These are phyloP conservation scores for Cadophora luteo-olivacea DNA, from an alignment of 2,329 filamentous ascomycete species.

Conservation along the genomic window DNA sequence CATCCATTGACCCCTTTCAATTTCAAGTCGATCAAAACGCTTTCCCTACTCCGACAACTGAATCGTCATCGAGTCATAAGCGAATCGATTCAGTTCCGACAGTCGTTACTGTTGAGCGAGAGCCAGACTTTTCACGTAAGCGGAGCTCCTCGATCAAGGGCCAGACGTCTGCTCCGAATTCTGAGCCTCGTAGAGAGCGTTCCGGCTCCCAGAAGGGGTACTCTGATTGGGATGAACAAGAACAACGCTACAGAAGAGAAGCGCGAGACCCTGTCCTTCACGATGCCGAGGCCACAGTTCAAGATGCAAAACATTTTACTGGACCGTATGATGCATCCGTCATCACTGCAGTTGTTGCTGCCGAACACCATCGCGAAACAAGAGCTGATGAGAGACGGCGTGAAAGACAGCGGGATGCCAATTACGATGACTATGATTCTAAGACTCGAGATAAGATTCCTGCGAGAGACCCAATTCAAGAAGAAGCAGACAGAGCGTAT, in stretches of 20 bases:
- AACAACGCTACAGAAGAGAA: constrained; percentile 28
- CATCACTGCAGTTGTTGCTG: constrained; percentile 54
- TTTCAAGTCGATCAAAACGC: constrained; percentile 61
- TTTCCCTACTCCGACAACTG: constrained; percentile 54
- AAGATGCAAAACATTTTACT: constrained; percentile 56
- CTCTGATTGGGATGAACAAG: constrained; percentile 27
- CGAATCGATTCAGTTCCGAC: constrained; percentile 46
- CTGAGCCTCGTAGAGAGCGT: constrained; percentile 31
- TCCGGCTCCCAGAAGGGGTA: constrained; percentile 10
- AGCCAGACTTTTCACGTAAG: constrained; percentile 50
- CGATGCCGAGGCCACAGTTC: constrained; percentile 52
- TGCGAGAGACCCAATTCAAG: constrained; percentile 54
- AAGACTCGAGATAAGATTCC: constrained; percentile 31
- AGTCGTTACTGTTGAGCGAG: constrained; percentile 60
- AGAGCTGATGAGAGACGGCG: constrained; percentile 46
- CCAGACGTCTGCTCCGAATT: constrained; percentile 20
- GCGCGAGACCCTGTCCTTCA: constrained; percentile 42
- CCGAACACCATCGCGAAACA: constrained; percentile 43
- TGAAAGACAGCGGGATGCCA: constrained; percentile 45
- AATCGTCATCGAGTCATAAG: constrained; percentile 29
- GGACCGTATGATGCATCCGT: constrained; percentile 54
- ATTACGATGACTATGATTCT: constrained; percentile 39
- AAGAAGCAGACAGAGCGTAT: constrained; percentile 64
- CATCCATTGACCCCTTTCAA: constrained; percentile 61
- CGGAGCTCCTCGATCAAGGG: constrained; percentile 40